phyloP scores from a whole-genome alignment of 257 asterid genomes.

The Forsythia viridissima region DNA sequence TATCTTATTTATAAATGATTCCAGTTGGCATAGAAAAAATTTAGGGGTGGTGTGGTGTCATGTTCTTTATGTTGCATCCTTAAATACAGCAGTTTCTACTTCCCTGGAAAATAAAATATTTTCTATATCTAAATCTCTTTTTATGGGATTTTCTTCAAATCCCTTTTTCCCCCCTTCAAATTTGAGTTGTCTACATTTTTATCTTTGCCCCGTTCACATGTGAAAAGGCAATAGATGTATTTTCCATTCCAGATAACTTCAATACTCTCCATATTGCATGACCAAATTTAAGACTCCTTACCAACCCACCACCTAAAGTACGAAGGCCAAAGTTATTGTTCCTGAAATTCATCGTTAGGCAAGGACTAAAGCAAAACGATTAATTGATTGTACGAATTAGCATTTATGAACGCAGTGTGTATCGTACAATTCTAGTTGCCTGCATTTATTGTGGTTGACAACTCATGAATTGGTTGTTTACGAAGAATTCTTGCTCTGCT shows the following conservation, averaged over 20 bases:
- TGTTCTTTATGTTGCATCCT: background rate
- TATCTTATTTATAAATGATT: background rate
- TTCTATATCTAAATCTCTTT: background rate
- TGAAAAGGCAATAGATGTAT: no score
- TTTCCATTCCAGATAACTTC: no score
- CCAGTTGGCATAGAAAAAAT: background rate
- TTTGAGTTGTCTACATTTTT: background rate
- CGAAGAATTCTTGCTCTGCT: background rate
- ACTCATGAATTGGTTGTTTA: conserved; percentile 3
- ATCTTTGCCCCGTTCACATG: background rate
- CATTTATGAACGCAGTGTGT: conserved; percentile 18
- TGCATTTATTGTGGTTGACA: conserved; percentile 29
- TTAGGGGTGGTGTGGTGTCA: background rate
- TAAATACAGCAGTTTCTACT: background rate
- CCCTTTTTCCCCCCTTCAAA: no score
- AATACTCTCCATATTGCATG: background rate
- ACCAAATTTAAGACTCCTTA: background rate
- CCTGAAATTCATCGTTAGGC: background rate
- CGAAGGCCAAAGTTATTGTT: background rate
- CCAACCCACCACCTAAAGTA: background rate
- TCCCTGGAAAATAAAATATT: background rate
- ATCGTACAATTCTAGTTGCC: background rate
- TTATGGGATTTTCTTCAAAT: background rate
- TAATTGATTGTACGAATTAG: background rate
- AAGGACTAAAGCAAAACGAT: background rate